Evolutionary conservation across 305 asterid genomes (phyloP).

Genomic region (Fraxinus xanthoxyloides): DNA sequence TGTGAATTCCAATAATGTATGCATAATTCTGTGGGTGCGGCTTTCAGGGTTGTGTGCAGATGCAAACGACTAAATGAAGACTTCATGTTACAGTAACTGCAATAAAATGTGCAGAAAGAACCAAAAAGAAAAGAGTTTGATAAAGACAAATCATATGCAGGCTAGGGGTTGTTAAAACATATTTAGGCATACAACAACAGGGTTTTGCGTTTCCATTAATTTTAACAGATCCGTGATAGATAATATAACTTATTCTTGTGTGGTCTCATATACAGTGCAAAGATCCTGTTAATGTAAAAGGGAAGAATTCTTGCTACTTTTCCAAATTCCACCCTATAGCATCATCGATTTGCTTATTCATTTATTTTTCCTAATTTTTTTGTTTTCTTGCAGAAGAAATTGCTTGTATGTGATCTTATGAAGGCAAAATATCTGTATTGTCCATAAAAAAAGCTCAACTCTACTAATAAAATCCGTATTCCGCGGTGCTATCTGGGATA

Average conservation of each 20-base stretch:
- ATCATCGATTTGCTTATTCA: background rate
- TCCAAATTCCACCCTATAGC: background rate
- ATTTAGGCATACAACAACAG: background rate
- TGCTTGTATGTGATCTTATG: background rate
- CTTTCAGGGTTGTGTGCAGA: background rate
- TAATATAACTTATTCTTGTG: background rate
- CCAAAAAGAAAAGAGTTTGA: background rate
- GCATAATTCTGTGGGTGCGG: background rate
- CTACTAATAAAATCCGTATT: background rate
- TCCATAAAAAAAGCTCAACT: background rate
- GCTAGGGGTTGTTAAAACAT: background rate
- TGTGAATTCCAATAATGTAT: background rate
- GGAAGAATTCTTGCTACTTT: background rate
- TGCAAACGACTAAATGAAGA: background rate
- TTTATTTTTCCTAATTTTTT: background rate
- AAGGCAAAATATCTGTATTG: background rate
- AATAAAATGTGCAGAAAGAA: background rate
- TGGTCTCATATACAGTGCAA: background rate
- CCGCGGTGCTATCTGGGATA: too few relatives aligned
- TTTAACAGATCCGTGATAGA: background rate
- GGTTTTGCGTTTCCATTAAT: background rate
- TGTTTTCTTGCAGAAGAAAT: constrained; percentile 3
- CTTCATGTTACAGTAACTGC: background rate
- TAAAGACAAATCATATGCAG: background rate
- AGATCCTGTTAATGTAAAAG: background rate